Evolutionary conservation across 805 yeast species (phyloP), one percentile per base, ranked within the genome.

Genomic region (Starmerella stellata): DNA sequence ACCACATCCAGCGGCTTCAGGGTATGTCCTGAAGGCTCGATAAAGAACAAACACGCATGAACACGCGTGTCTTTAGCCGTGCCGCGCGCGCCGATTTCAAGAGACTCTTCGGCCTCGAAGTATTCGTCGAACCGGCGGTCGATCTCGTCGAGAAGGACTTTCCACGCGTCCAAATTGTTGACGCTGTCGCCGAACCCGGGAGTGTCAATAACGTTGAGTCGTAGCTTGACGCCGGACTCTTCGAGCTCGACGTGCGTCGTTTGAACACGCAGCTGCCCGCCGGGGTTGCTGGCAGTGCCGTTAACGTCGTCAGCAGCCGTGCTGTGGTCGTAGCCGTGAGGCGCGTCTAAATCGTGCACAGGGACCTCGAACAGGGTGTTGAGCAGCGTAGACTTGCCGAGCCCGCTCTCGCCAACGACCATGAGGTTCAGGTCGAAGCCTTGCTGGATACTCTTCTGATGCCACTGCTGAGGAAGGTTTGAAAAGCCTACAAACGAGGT

Each of bases 401-500:
- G 66, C 4, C 98, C 95, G 43, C 75, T 66, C 63, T 81, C 93
- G 28, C 66, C 66, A 24, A 85, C 93, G 42, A 81, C 82, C 72
- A 90, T 71, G 44, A 90, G 57, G 57, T 90, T 90, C 56, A 90
- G 71, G 51, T 67, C 71, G 67, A 90, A 90, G 13, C 98, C 98
- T 54, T 80, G 71, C 59, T 78, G 76, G 44, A 82, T 72, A 2
- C 93, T 77, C 60, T 79, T 82, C 62, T 94, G 75, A 63, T 90
- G 96, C 95, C 95, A 90, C 65, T 90, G 98, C 56, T 85, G 90
- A 42, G 98, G 98, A 54, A 90, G 68, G 62, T 85, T 90, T 49
- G 95, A 93, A 62, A 90, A 90, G 4, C 98, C 98, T 40, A 90
- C 98, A 56, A 78, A 85, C 3, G 93, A 87, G 50, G 76, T 79